Evolutionary conservation across 441 rosid species (phyloP).

Genomic region (Erodium trifolium): DNA sequence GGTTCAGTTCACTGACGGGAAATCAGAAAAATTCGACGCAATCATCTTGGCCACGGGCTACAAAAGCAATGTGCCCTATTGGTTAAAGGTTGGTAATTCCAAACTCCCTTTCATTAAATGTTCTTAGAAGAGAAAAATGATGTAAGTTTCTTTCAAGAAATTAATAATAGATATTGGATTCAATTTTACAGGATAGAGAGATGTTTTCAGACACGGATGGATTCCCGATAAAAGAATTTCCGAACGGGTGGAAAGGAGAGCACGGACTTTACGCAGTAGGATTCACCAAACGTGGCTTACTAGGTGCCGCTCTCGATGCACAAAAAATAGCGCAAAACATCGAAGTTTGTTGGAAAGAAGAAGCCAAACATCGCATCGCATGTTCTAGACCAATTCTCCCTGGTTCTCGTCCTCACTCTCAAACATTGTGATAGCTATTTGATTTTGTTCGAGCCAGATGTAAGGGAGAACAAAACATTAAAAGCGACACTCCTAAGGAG

Average conservation of each 20-base stretch:
- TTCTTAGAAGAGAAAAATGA: too few species aligned
- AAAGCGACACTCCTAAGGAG: too few species aligned
- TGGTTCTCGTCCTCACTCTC: too few species aligned
- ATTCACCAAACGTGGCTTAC: conserved; percentile 53
- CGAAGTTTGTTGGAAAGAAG: conserved; percentile 26
- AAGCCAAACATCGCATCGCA: conserved; percentile 18
- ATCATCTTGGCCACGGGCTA: conserved; percentile 67
- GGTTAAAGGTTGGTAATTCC: conserved; percentile 45
- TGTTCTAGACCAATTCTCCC: too few species aligned
- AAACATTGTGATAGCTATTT: too few species aligned
- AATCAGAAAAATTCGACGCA: conserved; percentile 47
- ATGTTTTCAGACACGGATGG: conserved; percentile 62
- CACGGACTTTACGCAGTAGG: conserved; percentile 60
- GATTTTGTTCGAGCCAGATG: too few species aligned
- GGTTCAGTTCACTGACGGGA: conserved; percentile 44
- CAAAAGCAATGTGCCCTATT: conserved; percentile 64
- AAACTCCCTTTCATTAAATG: not conserved
- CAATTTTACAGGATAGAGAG: conserved; percentile 41
- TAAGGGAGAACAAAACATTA: too few species aligned
- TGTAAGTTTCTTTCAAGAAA: too few species aligned
- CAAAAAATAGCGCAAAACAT: conserved; percentile 46
- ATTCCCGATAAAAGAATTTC: conserved; percentile 44
- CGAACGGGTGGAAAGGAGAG: conserved; percentile 69
- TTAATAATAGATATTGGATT: conserved; percentile 3
- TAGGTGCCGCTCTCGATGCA: conserved; percentile 59